Base-by-base conservation (phyloP, 148 eudicot genomes). In the Vaccinium vitisidaea region DNA sequence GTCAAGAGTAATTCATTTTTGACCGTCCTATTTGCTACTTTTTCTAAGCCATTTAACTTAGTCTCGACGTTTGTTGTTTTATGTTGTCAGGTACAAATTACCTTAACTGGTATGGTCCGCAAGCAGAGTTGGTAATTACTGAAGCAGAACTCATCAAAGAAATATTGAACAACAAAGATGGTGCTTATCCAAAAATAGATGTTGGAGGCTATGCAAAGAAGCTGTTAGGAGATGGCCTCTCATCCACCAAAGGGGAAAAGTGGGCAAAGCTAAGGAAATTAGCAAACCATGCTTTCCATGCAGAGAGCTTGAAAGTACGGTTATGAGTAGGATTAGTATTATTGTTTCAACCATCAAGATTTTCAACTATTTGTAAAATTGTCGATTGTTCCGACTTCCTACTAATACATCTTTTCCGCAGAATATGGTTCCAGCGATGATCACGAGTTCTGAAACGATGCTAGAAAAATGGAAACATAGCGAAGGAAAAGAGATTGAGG, bases 351-450 rank as follows among this genome's bases (percentile, higher is more conserved):
- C 3, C 11, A 54, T 54, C 18, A 54, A 54, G 58, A 11, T 54
- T 13, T 54, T 13, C 58, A 54, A 54, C 15, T 2, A 54, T 54
- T 12, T 10, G 3, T 54, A 53, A 1, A 11, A 53, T 53, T 2
- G 11, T 59, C 2, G 8, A 59, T 59, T 4, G 6, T 15, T 59
- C 56, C 3, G 39, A 36, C 39, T 32, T 32, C 32, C 32, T 32
- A 32, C 32, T 36, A 36, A 36, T 36, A 36, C 39, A 36, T 36
- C 2, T 36, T 36, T 10, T 43, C 23, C 50, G 14, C 16, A 85
- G 87, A 71, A 63, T 25, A 88, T 88, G 87, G 15, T 79, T 63
- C 89, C 85, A 15, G 87, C 77, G 13, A 87, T 84, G 87, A 69
- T 71, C 2, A 23, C 81, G 19, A 84, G 87, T 56, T 75, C 30